phyloP scores from a whole-genome alignment of 805 yeast genomes.

The Metschnikowia cubensis region DNA sequence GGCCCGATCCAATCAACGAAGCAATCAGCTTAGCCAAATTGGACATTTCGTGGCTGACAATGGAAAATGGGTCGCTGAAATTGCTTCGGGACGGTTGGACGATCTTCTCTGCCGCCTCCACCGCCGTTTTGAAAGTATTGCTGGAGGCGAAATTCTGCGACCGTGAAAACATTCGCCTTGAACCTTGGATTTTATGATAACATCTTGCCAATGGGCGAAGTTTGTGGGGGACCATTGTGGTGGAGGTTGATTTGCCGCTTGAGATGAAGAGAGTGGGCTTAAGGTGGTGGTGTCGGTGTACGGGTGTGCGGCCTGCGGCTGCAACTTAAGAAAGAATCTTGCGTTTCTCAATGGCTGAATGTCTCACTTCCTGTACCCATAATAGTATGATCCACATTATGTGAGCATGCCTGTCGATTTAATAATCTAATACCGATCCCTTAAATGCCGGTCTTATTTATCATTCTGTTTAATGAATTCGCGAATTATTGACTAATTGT shows the following conservation, averaged over 20 bases:
- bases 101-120: constrained; percentile 67
- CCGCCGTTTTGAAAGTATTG: constrained; percentile 46
- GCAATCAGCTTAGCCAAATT: constrained; percentile 84
- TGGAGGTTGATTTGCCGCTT: not conserved
- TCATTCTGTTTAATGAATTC: no score
- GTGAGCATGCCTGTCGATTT: no score
- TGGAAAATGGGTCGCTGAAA: constrained; percentile 78
- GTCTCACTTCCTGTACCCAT: no score
- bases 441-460: no score
- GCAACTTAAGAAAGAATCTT: not conserved
- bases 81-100: constrained; percentile 49
- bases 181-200: not conserved
- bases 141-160: not conserved
- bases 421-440: no score
- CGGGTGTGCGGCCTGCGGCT: constrained; percentile 5
- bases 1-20: constrained; percentile 83
- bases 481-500: no score
- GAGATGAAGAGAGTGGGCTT: not conserved
- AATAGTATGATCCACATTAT: no score
- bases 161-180: not conserved
- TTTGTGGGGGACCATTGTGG: not conserved
- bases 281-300: constrained; percentile 2
- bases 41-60: constrained; percentile 92
- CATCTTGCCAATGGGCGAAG: constrained; percentile 1
- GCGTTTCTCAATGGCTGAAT: not conserved